Conservation (phyloP, 2,329 filamentous ascomycete genomes). For the Aspergillus sojae region DNA sequence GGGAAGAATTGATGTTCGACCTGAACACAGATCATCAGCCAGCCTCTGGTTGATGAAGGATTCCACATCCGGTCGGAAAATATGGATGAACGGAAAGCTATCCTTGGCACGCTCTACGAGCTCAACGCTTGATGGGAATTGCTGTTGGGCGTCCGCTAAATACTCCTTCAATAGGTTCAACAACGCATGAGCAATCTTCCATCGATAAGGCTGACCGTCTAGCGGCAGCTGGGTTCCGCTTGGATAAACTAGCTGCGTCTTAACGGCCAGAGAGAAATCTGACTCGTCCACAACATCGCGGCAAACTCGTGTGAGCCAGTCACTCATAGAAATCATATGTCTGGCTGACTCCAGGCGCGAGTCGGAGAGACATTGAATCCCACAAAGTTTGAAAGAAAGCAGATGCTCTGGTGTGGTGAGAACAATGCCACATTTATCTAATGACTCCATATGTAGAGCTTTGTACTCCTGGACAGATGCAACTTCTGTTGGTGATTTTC, state of each 20-base stretch:
- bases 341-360: conserved; percentile 43
- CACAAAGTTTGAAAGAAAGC: conserved; percentile 66
- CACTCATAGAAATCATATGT: conserved; percentile 55
- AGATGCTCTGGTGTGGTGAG: conserved; percentile 65
- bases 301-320: conserved; percentile 52
- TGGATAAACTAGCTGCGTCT: conserved; percentile 62
- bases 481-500: conserved; percentile 43
- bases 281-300: conserved; percentile 69
- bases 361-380: conserved; percentile 60
- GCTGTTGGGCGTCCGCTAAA: conserved; percentile 35
- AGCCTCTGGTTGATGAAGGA: conserved; percentile 47
- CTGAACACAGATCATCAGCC: conserved; percentile 43
- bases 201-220: conserved; percentile 58
- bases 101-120: conserved; percentile 42
- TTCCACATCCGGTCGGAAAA: conserved; percentile 55
- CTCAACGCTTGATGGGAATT: conserved; percentile 53
- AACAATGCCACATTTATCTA: conserved; percentile 55
- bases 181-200: conserved; percentile 50
- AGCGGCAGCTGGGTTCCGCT: conserved; percentile 53
- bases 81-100: conserved; percentile 60
- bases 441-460: conserved; percentile 47
- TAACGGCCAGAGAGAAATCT: conserved; percentile 57
- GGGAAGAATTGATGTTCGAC: conserved; percentile 30
- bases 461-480: conserved; percentile 36
- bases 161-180: conserved; percentile 45